Conservation (phyloP, 1,284 basidiomycete genomes). For the Sphagnurus paluster region DNA sequence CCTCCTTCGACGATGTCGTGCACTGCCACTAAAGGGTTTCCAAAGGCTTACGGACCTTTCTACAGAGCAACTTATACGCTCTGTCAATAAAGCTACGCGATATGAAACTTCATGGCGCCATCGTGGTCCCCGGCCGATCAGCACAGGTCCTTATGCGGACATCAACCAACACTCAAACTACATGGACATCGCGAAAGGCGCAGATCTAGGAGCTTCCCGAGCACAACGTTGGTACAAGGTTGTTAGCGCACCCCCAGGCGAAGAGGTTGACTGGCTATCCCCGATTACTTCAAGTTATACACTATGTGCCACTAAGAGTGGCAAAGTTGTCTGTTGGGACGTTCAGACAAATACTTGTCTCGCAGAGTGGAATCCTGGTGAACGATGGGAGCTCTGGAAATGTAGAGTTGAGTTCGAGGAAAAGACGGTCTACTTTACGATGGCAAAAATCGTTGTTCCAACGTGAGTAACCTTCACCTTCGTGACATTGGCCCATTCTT, state of each 20-base stretch:
- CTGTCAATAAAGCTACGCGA: constrained; percentile 59
- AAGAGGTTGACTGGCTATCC: constrained; percentile 74
- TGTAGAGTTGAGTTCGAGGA: constrained; percentile 74
- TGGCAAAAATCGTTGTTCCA: constrained; percentile 60
- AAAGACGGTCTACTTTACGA: constrained; percentile 69
- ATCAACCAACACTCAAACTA: constrained; percentile 33
- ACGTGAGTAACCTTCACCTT: constrained; percentile 40
- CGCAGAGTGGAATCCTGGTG: constrained; percentile 65
- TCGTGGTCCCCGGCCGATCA: constrained; percentile 54
- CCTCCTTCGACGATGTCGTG: constrained; percentile 61
- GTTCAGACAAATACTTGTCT: constrained; percentile 56
- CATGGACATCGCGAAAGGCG: constrained; percentile 28
- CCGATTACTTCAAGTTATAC: constrained; percentile 74
- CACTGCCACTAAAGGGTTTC: constrained; percentile 67
- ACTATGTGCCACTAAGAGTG: constrained; percentile 70
- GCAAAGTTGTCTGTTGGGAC: constrained; percentile 78
- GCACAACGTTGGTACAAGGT: constrained; percentile 55
- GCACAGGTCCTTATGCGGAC: constrained; percentile 21
- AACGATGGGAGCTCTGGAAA: constrained; percentile 74
- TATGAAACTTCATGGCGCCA: constrained; percentile 65
- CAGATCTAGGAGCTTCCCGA: constrained; percentile 6
- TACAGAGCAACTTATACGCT: constrained; percentile 55
- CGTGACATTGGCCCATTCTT: constrained; percentile 8
- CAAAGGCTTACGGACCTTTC: constrained; percentile 62
- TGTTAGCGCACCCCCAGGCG: constrained; percentile 58